Conservation (phyloP, 345 rosid genomes). For the Kernera saxatilis region DNA sequence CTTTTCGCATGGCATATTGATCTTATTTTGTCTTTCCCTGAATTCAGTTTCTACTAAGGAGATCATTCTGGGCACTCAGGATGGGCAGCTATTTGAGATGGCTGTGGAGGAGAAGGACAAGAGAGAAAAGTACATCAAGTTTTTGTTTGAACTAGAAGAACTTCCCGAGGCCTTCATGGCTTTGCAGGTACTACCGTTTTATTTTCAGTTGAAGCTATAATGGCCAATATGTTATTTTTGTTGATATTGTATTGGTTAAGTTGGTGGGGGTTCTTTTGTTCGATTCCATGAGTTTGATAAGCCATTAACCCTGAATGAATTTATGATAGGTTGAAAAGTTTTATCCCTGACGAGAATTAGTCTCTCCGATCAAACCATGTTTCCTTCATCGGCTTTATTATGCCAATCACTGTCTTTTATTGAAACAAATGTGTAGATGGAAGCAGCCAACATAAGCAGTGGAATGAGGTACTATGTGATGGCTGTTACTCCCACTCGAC, state of each 20-base stretch:
- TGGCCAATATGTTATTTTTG: not conserved
- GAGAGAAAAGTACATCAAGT: slow-evolving; percentile 83
- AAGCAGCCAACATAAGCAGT: slow-evolving; percentile 61
- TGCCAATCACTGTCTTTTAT: not conserved
- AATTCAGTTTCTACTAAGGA: slow-evolving; percentile 85
- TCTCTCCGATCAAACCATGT: not conserved
- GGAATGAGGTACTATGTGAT: slow-evolving; percentile 95
- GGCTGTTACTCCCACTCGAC: slow-evolving; percentile 98
- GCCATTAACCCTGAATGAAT: not conserved
- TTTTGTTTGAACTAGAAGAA: slow-evolving; percentile 67
- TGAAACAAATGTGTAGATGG: slow-evolving; percentile 57
- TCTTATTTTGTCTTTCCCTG: slow-evolving; percentile 9
- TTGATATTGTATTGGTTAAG: not conserved
- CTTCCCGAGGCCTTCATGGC: slow-evolving; percentile 95
- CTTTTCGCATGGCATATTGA: not conserved
- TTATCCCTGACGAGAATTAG: not conserved
- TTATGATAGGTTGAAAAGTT: not conserved
- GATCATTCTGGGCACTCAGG: slow-evolving; percentile 81
- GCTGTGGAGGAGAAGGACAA: slow-evolving; percentile 97
- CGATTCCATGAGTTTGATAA: not conserved
- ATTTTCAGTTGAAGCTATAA: not conserved
- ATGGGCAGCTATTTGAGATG: slow-evolving; percentile 89
- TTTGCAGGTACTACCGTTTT: slow-evolving; percentile 55
- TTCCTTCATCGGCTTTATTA: not conserved
- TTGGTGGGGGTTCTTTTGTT: not conserved